Evolutionary conservation across 140 eudicot genomes (phyloP).

Genomic region (Stevia rebaudiana): DNA sequence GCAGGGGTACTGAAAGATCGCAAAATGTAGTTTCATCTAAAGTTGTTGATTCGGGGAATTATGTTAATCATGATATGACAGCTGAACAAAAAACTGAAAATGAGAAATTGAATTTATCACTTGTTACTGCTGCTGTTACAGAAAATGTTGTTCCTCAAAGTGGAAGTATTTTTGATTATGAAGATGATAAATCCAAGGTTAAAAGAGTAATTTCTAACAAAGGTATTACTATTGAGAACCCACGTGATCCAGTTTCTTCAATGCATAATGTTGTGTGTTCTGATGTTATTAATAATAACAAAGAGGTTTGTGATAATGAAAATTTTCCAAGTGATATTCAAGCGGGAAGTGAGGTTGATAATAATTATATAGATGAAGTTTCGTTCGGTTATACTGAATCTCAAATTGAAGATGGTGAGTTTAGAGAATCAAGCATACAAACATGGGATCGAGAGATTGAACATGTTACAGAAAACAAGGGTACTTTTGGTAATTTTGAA

Average conservation of each 20-base stretch:
- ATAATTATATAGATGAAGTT: slow-evolving; percentile 12
- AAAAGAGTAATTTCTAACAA: slow-evolving; percentile 9
- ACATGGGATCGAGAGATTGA: slow-evolving; percentile 30
- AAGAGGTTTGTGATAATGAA: neutral
- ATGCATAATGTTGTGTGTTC: neutral
- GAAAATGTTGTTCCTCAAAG: slow-evolving; percentile 7
- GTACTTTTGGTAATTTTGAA: neutral
- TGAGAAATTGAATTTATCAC: slow-evolving; percentile 24
- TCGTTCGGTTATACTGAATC: slow-evolving; percentile 35
- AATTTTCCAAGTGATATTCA: slow-evolving; percentile 16
- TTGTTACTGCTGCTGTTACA: slow-evolving; percentile 7
- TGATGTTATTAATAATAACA: slow-evolving; percentile 17
- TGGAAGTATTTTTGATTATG: neutral
- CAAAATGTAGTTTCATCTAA: slow-evolving; percentile 9
- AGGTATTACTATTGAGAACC: neutral
- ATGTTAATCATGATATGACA: slow-evolving; percentile 3
- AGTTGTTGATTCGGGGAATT: slow-evolving; percentile 6
- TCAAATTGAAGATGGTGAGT: slow-evolving; percentile 41
- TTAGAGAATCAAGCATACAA: slow-evolving; percentile 28
- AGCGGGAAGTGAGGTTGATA: slow-evolving; percentile 28
- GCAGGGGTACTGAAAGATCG: slow-evolving; percentile 12
- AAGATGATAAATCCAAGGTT: slow-evolving; percentile 26
- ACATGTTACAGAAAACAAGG: neutral
- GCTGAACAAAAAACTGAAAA: slow-evolving; percentile 3
- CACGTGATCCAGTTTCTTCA: slow-evolving; percentile 12